These are phyloP conservation scores for Mollisiaceae sp. DNA, from an alignment of 2,329 filamentous ascomycete species.

Conservation along the genomic window DNA sequence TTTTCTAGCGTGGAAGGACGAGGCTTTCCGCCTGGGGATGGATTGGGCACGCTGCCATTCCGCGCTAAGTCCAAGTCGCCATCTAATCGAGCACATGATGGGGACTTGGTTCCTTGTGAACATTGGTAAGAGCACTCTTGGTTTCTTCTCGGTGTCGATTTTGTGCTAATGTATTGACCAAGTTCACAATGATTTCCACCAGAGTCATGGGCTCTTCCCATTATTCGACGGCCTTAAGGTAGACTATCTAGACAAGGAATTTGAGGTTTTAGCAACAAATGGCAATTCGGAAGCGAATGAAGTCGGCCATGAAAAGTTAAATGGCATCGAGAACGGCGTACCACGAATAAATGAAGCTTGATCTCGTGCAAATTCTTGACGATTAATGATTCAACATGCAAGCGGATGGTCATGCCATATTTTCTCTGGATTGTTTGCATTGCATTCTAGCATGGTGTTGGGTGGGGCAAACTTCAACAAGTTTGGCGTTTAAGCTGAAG, in stretches of 20 bases:
- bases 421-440: conserved; percentile 30
- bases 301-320: not conserved
- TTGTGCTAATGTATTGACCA: conserved; percentile 6
- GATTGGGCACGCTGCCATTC: conserved; percentile 96
- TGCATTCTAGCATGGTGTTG: conserved; percentile 43
- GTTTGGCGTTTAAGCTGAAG: conserved; percentile 40
- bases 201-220: conserved; percentile 79
- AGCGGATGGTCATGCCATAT: conserved; percentile 23
- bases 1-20: conserved; percentile 98
- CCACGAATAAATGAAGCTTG: conserved; percentile 34
- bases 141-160: conserved; percentile 35
- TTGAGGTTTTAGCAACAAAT: conserved; percentile 31
- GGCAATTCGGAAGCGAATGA: conserved; percentile 24
- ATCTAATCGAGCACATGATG: conserved; percentile 82
- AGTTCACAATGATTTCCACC: conserved; percentile 99
- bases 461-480: conserved; percentile 42
- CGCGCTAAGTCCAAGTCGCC: conserved; percentile 74
- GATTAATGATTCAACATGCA: conserved; percentile 43
- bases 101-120: conserved; percentile 93
- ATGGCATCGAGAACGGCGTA: conserved; percentile 29
- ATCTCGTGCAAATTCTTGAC: conserved; percentile 25
- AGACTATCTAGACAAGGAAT: conserved; percentile 61
- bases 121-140: conserved; percentile 68
- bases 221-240: conserved; percentile 80
- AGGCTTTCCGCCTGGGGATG: conserved; percentile 88